phyloP scores from a whole-genome alignment of 768 basidiomycete genomes.

The Tulasnella sp. region DNA sequence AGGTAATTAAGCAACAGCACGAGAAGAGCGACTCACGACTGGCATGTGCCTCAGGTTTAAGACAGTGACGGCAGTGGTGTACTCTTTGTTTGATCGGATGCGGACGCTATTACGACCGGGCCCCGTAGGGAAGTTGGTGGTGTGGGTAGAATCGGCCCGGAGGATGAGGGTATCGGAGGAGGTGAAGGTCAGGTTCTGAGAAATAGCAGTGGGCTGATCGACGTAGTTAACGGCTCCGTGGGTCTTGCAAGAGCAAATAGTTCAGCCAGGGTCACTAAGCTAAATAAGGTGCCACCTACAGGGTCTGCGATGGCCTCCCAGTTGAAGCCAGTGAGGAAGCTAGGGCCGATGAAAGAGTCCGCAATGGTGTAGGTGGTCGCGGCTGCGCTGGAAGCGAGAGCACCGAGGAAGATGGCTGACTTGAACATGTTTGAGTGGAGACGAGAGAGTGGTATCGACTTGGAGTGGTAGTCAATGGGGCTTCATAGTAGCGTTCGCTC shows the following conservation, averaged over 20 bases:
- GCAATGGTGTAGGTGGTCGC: conserved; percentile 1
- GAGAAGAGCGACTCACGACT: neutral
- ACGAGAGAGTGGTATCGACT: too few relatives aligned
- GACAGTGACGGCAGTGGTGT: conserved; percentile 42
- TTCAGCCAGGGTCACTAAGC: too few relatives aligned
- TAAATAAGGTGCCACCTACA: neutral
- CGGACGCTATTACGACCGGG: conserved; percentile 51
- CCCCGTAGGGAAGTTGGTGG: conserved; percentile 33
- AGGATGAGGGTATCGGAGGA: conserved; percentile 37
- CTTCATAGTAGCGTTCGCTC: too few relatives aligned
- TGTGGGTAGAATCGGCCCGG: conserved; percentile 42
- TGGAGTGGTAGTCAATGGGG: too few relatives aligned
- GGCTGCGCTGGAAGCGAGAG: neutral
- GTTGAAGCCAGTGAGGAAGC: neutral
- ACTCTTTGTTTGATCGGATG: conserved; percentile 41
- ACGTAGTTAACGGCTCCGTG: conserved; percentile 30
- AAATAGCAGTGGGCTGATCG: conserved; percentile 36
- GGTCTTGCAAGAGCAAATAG: too few relatives aligned
- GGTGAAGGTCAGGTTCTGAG: conserved; percentile 47
- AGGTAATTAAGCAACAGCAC: conserved; percentile 2
- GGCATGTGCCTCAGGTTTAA: conserved; percentile 51
- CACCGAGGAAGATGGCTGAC: neutral
- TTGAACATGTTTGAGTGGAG: too few relatives aligned
- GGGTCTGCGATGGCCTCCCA: neutral
- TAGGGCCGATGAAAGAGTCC: conserved; percentile 1